Percentiles rank a stretch among this genome's conserved stretches.
Conservation (phyloP, 306 rosid genomes). For the Cucurbita argyrosperma region DNA sequence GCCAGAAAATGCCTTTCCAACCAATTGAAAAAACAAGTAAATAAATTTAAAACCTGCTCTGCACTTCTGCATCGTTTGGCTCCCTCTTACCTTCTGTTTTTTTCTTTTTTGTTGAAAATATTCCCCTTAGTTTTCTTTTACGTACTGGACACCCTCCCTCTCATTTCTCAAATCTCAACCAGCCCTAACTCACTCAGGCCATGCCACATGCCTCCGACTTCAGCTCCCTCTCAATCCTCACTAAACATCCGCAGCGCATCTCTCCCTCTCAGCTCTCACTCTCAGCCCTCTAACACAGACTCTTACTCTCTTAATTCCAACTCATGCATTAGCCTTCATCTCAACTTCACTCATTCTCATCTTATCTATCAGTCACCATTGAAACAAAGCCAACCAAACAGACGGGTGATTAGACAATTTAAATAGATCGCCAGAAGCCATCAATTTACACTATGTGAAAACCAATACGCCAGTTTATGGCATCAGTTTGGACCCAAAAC, state of each 20-base stretch:
- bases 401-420: not conserved
- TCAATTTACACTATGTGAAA: not conserved
- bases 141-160: too few species aligned
- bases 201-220: too few species aligned
- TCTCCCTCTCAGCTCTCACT: not conserved
- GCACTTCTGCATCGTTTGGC: not conserved
- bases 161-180: too few species aligned
- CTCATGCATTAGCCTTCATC: not conserved
- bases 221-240: too few species aligned
- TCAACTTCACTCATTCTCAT: not conserved
- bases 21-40: not conserved
- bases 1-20: not conserved
- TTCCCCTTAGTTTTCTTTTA: too few species aligned
- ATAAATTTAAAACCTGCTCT: not conserved
- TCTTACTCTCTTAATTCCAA: not conserved
- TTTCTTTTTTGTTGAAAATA: too few species aligned
- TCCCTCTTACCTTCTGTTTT: not conserved
- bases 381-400: not conserved
- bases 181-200: too few species aligned
- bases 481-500: not conserved
- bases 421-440: not conserved
- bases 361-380: not conserved
- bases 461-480: not conserved
- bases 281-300: not conserved
- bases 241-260: too few species aligned